Base-by-base conservation (phyloP, 805 yeast species). In the Candida lessepsii region DNA sequence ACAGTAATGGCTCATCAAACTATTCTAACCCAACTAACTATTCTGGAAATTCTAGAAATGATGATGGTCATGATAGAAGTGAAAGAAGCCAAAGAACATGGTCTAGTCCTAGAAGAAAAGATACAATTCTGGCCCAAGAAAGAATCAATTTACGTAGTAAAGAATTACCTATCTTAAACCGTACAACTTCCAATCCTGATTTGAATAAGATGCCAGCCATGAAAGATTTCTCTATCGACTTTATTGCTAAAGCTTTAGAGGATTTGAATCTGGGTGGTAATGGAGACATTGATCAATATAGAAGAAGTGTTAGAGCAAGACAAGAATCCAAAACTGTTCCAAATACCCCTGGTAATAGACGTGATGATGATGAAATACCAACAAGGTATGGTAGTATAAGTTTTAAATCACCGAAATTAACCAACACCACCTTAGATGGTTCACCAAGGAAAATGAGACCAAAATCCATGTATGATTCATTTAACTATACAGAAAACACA, bases 201-300 rank as follows among this genome's bases (percentile, higher is more conserved):
- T 10, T 38, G 34, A 26, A 44, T 33, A 53, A 49, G 32, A 60
- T 65, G 20, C 72, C 72, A 8, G 56, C 68, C 7, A 54, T 59
- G 39, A 67, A 69, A 41, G 75, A 70, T 43, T 70, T 70, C 44
- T 66, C 72, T 2, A 63, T 70, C 21, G 75, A 70, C 41, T 70
- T 64, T 42, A 70, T 70, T 18, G 73, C 75, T 10, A 67, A 69
- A 41, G 74, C 73, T 1, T 51, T 70, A 24, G 73, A 70, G 46
- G 75, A 70, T 48, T 60, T 70, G 46, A 67, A 68, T 41, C 50
- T 60, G 1, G 75, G 75, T 9, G 75, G 75, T 5, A 57, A 70
- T 41, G 74, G 75, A 9, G 73, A 70, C 41, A 54, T 70, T 27
- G 63, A 55, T 32, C 64, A 60, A 46, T 70, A 61, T 46, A 53